Evolutionary conservation across 768 basidiomycete species (phyloP), one percentile per base, ranked within the genome.

Genomic region (Amanita fuliginea): DNA sequence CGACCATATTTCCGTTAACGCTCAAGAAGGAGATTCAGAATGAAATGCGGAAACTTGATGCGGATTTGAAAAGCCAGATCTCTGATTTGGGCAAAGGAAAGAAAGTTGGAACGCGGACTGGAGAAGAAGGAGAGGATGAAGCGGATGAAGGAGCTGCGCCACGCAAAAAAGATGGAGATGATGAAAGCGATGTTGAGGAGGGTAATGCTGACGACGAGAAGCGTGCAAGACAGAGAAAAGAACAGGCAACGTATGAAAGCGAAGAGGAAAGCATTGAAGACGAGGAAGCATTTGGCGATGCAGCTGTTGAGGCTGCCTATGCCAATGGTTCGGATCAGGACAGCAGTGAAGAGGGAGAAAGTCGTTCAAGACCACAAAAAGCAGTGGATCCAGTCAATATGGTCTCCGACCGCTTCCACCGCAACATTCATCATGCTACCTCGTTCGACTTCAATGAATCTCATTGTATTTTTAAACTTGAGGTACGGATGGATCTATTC

Each of bases 11-110:
- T 67, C 86, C 92, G 7, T 66, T 78, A 10, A 75, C 72, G 39
- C 70, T 99, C 58, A 90, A 86, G 67, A 88, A 83, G 63, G 92
- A 97, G 65, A 85, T 98, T 56, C 67, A 78, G 49, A 64, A 70
- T 10, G 95, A 97, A 68, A 78, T 98, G 74, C 91, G 86, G 68
- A 85, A 80, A 62, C 71, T 90, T 28, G 84, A 85, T 55, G 77
- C 80, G 16, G 86, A 92, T 59, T 65, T 87, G 54, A 89, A 80
- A 65, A 75, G 70, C 53, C 86, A 93, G 62, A 84, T 84, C 46
- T 73, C 78, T 28, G 83, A 90, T 54, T 70, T 95, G 13, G 96
- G 95, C 4, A 83, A 89, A 59, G 94, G 92, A 8, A 81, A 79
- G 53, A 71, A 71, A 32, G 60, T 65, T 26, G 71, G 59, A 22